phyloP scores from a whole-genome alignment of 148 eudicot species.

The Silene latifolia region DNA sequence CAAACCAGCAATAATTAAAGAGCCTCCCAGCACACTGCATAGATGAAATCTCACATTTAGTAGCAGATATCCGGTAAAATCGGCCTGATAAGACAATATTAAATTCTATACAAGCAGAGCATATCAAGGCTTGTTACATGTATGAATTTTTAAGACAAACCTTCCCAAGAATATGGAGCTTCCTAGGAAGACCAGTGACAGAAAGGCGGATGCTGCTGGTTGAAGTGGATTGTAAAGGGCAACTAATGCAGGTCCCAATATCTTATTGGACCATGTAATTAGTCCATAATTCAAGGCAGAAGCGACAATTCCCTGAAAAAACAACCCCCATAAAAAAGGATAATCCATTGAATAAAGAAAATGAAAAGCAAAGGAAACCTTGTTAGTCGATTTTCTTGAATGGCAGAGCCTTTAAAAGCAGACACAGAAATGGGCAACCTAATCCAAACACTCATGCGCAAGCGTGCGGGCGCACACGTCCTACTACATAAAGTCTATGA shows the following conservation, averaged over 20 bases:
- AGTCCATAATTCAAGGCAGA: constrained; percentile 84
- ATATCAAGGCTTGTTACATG: not conserved
- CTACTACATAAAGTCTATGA: not conserved
- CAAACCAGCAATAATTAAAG: constrained; percentile 72
- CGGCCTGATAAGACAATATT: not conserved
- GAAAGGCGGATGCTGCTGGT: constrained; percentile 77
- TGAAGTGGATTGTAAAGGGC: constrained; percentile 88
- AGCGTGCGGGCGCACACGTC: too few species aligned
- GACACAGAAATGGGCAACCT: not conserved
- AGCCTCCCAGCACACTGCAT: constrained; percentile 81
- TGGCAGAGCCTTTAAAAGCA: not conserved
- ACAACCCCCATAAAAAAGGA: constrained; percentile 1
- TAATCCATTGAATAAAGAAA: too few species aligned
- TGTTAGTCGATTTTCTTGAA: not conserved
- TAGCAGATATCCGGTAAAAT: not conserved
- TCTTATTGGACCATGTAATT: constrained; percentile 80
- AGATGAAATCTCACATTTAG: constrained; percentile 7
- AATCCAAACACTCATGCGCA: not conserved
- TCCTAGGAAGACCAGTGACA: constrained; percentile 70
- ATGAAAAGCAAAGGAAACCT: not conserved
- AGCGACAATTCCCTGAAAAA: constrained; percentile 64
- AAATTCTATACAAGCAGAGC: too few species aligned
- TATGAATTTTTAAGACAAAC: constrained; percentile 30
- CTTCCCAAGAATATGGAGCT: constrained; percentile 84
- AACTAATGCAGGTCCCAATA: constrained; percentile 80